Evolutionary conservation across 2,329 filamentous ascomycete genomes (phyloP).

Genomic region (Blastomyces emzantsi): DNA sequence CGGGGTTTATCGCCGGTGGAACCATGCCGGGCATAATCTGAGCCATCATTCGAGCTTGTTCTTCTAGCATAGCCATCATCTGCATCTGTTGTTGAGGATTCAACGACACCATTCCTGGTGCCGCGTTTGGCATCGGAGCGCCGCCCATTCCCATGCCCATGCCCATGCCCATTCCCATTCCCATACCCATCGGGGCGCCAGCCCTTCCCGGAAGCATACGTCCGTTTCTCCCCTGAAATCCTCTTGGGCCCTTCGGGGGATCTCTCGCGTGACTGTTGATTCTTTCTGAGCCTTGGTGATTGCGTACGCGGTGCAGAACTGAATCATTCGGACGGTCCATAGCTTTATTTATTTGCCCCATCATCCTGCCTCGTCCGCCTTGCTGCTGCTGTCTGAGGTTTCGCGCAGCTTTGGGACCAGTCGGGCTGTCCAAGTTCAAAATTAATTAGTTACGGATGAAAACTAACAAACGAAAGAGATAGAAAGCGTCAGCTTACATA

Average conservation of each 20-base stretch:
- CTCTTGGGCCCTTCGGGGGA: slow-evolving; percentile 62
- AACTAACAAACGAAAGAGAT: background rate
- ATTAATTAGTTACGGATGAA: background rate
- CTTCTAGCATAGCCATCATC: slow-evolving; percentile 68
- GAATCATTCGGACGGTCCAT: slow-evolving; percentile 70
- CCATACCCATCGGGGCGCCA: slow-evolving; percentile 34
- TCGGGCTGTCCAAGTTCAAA: slow-evolving; percentile 54
- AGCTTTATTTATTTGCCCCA: slow-evolving; percentile 74
- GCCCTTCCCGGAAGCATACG: slow-evolving; percentile 39
- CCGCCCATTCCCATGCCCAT: slow-evolving; percentile 17
- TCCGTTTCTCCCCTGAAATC: slow-evolving; percentile 36
- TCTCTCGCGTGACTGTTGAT: slow-evolving; percentile 70
- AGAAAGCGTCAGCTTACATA: slow-evolving; percentile 26
- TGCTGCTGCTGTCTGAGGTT: slow-evolving; percentile 47
- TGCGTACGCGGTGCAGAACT: slow-evolving; percentile 71
- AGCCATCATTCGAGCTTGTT: slow-evolving; percentile 79
- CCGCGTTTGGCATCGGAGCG: slow-evolving; percentile 30
- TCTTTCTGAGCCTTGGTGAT: slow-evolving; percentile 61
- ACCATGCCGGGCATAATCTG: slow-evolving; percentile 54
- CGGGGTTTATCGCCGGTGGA: slow-evolving; percentile 45
- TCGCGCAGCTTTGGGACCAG: slow-evolving; percentile 91
- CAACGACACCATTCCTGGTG: slow-evolving; percentile 45
- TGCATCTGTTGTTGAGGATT: slow-evolving; percentile 62
- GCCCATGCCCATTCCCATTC: slow-evolving; percentile 28
- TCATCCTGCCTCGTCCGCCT: slow-evolving; percentile 64